Base-by-base conservation (phyloP, 1,284 basidiomycete genomes). In the Melampsora americana region DNA sequence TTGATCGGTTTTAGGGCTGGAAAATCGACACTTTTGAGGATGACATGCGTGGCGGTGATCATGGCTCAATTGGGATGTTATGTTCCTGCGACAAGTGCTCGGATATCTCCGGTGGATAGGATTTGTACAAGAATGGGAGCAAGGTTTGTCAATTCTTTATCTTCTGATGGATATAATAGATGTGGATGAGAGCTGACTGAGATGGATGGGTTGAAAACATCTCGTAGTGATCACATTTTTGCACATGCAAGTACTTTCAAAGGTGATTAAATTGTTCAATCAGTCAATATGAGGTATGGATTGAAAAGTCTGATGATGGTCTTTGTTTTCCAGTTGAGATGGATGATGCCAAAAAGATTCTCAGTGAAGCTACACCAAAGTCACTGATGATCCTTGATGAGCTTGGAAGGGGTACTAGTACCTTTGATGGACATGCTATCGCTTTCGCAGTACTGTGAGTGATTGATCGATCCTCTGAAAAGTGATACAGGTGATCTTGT, bases 91-190 rank as follows among this genome's bases (percentile, higher is more conserved):
- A 83, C 87, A 46, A 87, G 84, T 69, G 96, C 95, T 35, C 86
- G 90, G 46, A 83, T 99, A 66, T 90, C 90, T 78, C 93, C 96
- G 0, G 89, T 97, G 1, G 95, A 99, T 82, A 87, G 91, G 30
- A 97, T 99, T 80, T 88, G 96, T 77, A 98, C 95, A 7, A 89
- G 96, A 35, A 99, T 99, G 95, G 96, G 96, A 23, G 96, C 96
- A 77, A 83, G 82, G 73, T 68, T 1, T 95, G 67, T 69, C 44
- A 12, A 16, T 32, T 53, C n/a, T 70, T 14, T 67, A 16, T 61
- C 26, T 56, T 18, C 23, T 5, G 20, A 53, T 68, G 23, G 66
- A 48, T 56, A 16, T 42, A n/a, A n/a, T n/a, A n/a, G 16, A 32
- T 14, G 12, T 59, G 59, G 50, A 66, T 35, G 56, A 79, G 32